These are phyloP conservation scores for Ballota nigra DNA, from an alignment of 257 asterid species.

Conservation along the genomic window DNA sequence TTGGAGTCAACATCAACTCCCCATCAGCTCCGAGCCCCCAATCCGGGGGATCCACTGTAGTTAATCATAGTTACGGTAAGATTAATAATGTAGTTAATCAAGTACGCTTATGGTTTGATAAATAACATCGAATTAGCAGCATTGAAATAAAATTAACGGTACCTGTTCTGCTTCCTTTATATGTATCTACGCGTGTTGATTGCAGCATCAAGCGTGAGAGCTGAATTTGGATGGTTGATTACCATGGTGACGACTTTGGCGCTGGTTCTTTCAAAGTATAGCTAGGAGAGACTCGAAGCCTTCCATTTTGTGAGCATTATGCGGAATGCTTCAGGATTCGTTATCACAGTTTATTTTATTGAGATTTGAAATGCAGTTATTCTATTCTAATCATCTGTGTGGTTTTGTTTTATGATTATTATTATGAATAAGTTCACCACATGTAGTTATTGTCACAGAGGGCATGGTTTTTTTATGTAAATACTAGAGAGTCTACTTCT, in stretches of 20 bases:
- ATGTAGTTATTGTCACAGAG: not conserved
- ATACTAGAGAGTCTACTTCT: not conserved
- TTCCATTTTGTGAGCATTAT: not conserved
- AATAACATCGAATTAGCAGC: not conserved
- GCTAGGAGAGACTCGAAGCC: not conserved
- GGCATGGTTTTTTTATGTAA: conserved; percentile 7
- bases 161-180: not conserved
- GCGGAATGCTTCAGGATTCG: not conserved
- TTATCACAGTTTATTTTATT: conserved; percentile 6
- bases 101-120: not conserved
- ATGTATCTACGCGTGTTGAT: not conserved
- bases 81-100: not conserved
- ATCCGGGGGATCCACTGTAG: conserved; percentile 3
- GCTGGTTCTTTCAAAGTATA: conserved; percentile 21
- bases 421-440: not conserved
- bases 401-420: not conserved
- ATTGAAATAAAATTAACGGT: not conserved
- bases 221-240: conserved; percentile 36
- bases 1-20: conserved; percentile 29
- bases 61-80: conserved; percentile 21
- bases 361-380: not conserved
- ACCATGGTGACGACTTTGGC: conserved; percentile 31
- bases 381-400: not conserved
- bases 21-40: conserved; percentile 18
- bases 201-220: conserved; percentile 32